A percentile compares a stretch with the other conserved stretches of the same genome.
These are phyloP conservation scores for Croton setiger DNA, from an alignment of 441 rosid species.

Conservation along the genomic window DNA sequence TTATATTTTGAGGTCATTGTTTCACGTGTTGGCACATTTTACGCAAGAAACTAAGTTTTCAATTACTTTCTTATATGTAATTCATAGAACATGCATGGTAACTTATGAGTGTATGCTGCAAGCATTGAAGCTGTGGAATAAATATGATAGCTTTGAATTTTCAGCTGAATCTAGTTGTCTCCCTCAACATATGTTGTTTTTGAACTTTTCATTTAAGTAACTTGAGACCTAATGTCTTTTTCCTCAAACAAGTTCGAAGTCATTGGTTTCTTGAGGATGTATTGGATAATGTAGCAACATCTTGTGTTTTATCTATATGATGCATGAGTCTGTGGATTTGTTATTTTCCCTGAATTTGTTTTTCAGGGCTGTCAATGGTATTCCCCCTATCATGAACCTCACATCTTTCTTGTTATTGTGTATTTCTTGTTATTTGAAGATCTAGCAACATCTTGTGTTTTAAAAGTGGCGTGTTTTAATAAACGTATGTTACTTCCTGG, in stretches of 20 bases:
- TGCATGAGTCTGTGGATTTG: background rate
- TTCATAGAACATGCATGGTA: background rate
- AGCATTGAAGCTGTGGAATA: background rate
- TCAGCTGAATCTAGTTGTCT: background rate
- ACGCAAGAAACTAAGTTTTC: background rate
- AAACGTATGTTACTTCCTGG: constrained; percentile 1
- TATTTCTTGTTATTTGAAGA: background rate
- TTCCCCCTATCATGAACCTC: too few species aligned
- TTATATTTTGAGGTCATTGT: background rate
- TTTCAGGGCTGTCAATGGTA: too few species aligned
- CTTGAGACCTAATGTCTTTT: background rate
- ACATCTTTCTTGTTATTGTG: background rate
- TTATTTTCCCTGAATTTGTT: background rate
- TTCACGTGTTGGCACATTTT: background rate
- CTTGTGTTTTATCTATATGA: background rate
- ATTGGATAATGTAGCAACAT: background rate
- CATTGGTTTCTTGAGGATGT: background rate
- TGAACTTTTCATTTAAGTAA: background rate
- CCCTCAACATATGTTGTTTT: background rate
- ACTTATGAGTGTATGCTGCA: constrained; percentile 1
- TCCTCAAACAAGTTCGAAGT: background rate
- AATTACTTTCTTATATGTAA: background rate
- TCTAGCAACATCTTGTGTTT: background rate
- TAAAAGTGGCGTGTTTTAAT: background rate
- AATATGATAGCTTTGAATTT: background rate